These are phyloP conservation scores for Rhizopogon roseolus DNA, from an alignment of 768 basidiomycete genomes.

Conservation along the genomic window DNA sequence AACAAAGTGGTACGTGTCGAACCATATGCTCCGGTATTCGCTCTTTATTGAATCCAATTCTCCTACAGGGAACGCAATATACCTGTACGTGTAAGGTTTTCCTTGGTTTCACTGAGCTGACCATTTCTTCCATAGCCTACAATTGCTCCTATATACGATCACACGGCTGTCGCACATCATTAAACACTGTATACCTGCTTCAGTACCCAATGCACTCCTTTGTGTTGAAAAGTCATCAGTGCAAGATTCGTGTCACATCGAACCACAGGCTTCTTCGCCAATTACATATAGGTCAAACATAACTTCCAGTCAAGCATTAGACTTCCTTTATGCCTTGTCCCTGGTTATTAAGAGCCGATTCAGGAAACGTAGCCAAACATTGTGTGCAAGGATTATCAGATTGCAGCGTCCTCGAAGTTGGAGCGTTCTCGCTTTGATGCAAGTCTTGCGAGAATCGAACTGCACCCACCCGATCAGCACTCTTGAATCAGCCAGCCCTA, in stretches of 20 bases:
- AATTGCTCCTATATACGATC: conserved; percentile 63
- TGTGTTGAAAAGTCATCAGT: neutral
- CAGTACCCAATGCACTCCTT: neutral
- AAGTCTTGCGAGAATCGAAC: neutral
- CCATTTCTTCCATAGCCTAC: conserved; percentile 39
- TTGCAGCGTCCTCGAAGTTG: too few relatives aligned
- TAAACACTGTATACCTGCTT: conserved; percentile 8
- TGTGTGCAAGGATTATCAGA: too few relatives aligned
- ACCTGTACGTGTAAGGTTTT: conserved; percentile 48
- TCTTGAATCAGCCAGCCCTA: neutral
- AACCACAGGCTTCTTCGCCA: too few relatives aligned
- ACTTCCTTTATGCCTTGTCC: too few relatives aligned
- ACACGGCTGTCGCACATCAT: conserved; percentile 34
- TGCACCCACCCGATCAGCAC: neutral
- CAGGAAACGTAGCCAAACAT: too few relatives aligned
- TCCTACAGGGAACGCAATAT: conserved; percentile 71
- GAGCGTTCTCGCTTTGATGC: too few relatives aligned
- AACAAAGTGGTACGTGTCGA: conserved; percentile 81
- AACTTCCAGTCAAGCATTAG: too few relatives aligned
- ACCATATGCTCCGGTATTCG: neutral
- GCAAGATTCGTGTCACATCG: too few relatives aligned
- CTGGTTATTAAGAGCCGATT: too few relatives aligned
- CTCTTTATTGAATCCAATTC: neutral
- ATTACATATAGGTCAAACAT: too few relatives aligned
- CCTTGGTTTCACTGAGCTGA: conserved; percentile 3